Evolutionary conservation across 352 stramenopile species (phyloP), one percentile per base, ranked within the genome.

Genomic region (Salisapilia sapeloensis): DNA sequence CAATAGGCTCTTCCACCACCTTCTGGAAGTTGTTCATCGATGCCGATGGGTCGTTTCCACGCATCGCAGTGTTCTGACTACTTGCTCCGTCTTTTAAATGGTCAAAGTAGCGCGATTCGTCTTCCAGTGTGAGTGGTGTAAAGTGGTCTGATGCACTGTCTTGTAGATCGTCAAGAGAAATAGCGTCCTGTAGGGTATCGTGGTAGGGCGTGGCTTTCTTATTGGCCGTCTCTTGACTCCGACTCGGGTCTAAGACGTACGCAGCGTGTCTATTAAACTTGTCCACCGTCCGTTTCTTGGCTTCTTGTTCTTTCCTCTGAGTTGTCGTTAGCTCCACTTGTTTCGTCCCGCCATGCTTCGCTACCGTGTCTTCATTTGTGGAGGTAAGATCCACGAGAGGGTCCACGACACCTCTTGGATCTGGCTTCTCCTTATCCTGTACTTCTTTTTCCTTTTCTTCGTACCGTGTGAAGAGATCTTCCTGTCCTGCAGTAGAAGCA

Each of bases 191-290:
- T n/a, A 85, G 29, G 13, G 39, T 80, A 35, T 82, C 61, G 26
- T 71, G 64, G 23, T 53, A 61, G 4, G 26, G 14, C 13, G 35
- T 42, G 11, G 53, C 50, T 17, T 58, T 70, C 43, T 62, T 69
- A n/a, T n/a, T n/a, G 13, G 50, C 28, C 14, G 47, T 29, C 4
- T 52, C 49, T 6, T 61, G 64, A 19, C 58, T 64, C 18, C 83
- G 70, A 10, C 50, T 53, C 6, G 71, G 71, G 36, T 87, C 69
- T 0, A 91, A 54, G 21, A 91, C 75, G 32, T 87, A 85, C 1
- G 71, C 71, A 14, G 65, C 65, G 29, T 91, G 75, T 8, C 75
- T 55, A 21, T 91, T 91, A 26, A 91, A 91, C 53, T 91, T 91
- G 39, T 69, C 59, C 34, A 91, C 80, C 8, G 69, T 85, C 0